phyloP scores from a whole-genome alignment of 192 early-diverging fungal genomes.

The Paraglomus occultum region DNA sequence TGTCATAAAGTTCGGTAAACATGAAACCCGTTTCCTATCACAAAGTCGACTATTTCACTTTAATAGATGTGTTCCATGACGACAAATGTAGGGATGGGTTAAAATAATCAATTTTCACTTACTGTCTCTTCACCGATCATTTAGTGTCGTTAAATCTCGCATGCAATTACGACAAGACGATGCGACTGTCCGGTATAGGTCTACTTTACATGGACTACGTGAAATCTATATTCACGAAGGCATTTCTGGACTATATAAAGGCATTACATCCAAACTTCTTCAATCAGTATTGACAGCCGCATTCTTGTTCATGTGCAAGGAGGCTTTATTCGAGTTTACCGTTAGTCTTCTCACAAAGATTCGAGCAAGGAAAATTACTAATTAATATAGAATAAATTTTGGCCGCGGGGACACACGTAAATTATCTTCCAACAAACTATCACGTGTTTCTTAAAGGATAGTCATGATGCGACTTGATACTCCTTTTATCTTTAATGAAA shows the following conservation, averaged over 20 bases:
- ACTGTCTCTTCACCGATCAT: background rate
- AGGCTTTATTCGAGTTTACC: slow-evolving; percentile 70
- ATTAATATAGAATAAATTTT: too few species aligned
- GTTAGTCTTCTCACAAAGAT: slow-evolving; percentile 39
- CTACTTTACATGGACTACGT: slow-evolving; percentile 81
- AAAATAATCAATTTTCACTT: background rate
- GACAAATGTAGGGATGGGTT: too few species aligned
- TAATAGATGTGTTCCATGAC: too few species aligned
- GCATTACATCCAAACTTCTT: slow-evolving; percentile 93
- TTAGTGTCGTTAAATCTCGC: slow-evolving; percentile 89
- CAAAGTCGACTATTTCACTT: too few species aligned
- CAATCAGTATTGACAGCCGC: slow-evolving; percentile 95
- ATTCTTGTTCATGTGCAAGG: slow-evolving; percentile 95
- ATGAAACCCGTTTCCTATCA: too few species aligned
- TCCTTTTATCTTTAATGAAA: too few species aligned
- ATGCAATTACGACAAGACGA: slow-evolving; percentile 96
- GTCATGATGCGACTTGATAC: too few species aligned
- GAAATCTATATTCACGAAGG: slow-evolving; percentile 94
- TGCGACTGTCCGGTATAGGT: slow-evolving; percentile 71
- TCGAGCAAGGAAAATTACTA: too few species aligned
- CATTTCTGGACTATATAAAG: slow-evolving; percentile 81
- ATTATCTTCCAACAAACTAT: too few species aligned
- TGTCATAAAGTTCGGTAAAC: too few species aligned
- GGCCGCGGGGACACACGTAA: too few species aligned
- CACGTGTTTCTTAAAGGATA: too few species aligned